A percentile compares a stretch with the other conserved stretches of the same genome.
Evolutionary conservation across 495 filamentous ascomycete species (phyloP).

Genomic region (Neurospora sp.): DNA sequence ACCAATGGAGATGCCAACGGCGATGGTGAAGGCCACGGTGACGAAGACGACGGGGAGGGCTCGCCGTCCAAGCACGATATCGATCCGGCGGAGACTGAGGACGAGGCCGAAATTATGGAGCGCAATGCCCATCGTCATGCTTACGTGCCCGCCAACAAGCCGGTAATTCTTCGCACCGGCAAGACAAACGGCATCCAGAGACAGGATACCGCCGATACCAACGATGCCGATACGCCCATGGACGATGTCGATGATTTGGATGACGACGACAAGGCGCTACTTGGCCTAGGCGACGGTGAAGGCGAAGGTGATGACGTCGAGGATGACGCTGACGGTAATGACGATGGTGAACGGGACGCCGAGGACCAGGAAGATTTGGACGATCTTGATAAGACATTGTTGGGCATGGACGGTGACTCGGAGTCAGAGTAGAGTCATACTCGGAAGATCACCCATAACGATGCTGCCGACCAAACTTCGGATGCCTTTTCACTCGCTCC

Average conservation of each 20-base stretch:
- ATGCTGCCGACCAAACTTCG: background rate
- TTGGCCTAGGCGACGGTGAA: slow-evolving; percentile 34
- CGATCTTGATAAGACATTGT: slow-evolving; percentile 40
- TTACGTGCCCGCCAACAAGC: background rate
- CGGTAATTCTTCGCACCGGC: background rate
- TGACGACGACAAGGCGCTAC: slow-evolving; percentile 40
- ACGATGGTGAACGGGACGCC: slow-evolving; percentile 30
- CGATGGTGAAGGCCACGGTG: slow-evolving; percentile 10
- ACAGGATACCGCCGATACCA: background rate
- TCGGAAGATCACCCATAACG: background rate
- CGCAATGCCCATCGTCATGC: background rate
- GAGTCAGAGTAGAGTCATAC: slow-evolving; percentile 25
- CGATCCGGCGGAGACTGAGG: slow-evolving; percentile 26
- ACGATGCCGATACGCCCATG: slow-evolving; percentile 18
- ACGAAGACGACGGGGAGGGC: slow-evolving; percentile 18
- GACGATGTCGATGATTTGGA: slow-evolving; percentile 42
- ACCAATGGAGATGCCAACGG: slow-evolving; percentile 8
- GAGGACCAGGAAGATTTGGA: slow-evolving; percentile 43
- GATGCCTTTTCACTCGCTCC: background rate
- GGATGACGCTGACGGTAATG: slow-evolving; percentile 14
- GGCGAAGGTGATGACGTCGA: slow-evolving; percentile 18
- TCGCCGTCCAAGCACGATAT: slow-evolving; percentile 16
- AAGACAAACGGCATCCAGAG: slow-evolving; percentile 8
- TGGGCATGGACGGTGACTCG: slow-evolving; percentile 35
- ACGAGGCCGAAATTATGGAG: slow-evolving; percentile 17